Evolutionary conservation across 352 stramenopile species (phyloP).

Genomic region (Globisporangium polare): DNA sequence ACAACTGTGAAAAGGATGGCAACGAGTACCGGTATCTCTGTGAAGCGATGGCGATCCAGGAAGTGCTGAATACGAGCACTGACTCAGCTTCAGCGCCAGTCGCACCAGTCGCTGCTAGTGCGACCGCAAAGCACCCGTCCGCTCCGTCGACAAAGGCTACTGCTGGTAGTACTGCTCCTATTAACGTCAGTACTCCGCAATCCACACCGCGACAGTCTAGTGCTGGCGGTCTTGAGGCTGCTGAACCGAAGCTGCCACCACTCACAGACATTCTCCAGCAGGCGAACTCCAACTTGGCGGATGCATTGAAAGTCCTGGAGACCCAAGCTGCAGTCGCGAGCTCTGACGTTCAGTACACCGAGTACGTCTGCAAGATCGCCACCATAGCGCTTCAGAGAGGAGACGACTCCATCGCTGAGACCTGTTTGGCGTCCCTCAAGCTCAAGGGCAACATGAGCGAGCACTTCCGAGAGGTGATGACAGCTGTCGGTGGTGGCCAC

Average conservation of each 20-base stretch:
- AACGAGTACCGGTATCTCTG: slow-evolving; percentile 15
- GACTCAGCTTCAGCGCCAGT: neutral
- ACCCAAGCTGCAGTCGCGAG: neutral
- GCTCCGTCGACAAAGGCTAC: neutral
- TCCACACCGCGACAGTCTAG: slow-evolving; percentile 11
- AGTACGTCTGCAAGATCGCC: slow-evolving; percentile 38
- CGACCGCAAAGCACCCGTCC: neutral
- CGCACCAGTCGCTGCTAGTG: neutral
- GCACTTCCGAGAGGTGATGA: slow-evolving; percentile 33
- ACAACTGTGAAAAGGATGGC: neutral
- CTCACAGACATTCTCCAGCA: slow-evolving; percentile 38
- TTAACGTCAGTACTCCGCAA: slow-evolving; percentile 9
- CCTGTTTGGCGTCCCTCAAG: slow-evolving; percentile 40
- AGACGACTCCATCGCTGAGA: slow-evolving; percentile 16
- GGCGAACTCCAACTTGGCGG: slow-evolving; percentile 26
- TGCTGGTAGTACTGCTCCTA: neutral
- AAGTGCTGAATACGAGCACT: neutral
- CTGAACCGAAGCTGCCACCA: slow-evolving; percentile 17
- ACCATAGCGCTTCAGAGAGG: slow-evolving; percentile 17
- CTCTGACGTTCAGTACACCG: slow-evolving; percentile 20
- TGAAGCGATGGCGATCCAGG: slow-evolving; percentile 4
- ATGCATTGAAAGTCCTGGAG: slow-evolving; percentile 26
- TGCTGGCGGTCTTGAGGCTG: neutral
- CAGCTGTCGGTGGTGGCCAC: slow-evolving; percentile 21
- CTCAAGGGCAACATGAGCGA: slow-evolving; percentile 31